These are phyloP conservation scores for Nicotiana undulata DNA, from an alignment of 257 asterid genomes.

Conservation along the genomic window DNA sequence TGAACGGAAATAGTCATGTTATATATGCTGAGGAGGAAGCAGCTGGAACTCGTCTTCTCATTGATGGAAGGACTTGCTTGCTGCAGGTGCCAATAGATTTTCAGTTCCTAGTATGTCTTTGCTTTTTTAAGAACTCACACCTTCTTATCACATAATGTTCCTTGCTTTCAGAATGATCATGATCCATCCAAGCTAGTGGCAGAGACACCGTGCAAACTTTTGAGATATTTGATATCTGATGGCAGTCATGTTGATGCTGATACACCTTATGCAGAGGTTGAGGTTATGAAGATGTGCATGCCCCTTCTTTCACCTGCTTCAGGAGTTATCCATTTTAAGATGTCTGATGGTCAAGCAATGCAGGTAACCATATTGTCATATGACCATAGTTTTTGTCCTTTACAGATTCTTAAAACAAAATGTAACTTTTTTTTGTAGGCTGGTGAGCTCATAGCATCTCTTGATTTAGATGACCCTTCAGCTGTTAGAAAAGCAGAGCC, in stretches of 20 bases:
- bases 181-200: conserved; percentile 97
- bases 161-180: conserved; percentile 66
- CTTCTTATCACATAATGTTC: not conserved
- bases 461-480: conserved; percentile 94
- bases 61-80: conserved; percentile 96
- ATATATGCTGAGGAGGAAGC: conserved; percentile 97
- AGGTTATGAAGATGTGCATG: conserved; percentile 99
- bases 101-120: conserved; percentile 6
- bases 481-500: conserved; percentile 99
- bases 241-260: conserved; percentile 92
- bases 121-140: not conserved
- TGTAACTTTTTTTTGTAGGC: conserved; percentile 42
- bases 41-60: conserved; percentile 95
- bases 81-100: conserved; percentile 57
- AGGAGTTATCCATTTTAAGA: conserved; percentile 64
- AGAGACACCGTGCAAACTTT: conserved; percentile 94
- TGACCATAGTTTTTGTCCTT: conserved; percentile 2
- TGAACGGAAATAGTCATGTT: conserved; percentile 88
- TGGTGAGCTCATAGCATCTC: conserved; percentile 94
- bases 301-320: conserved; percentile 99
- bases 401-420: conserved; percentile 1
- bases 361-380: conserved; percentile 49
- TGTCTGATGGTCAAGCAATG: conserved; percentile 99
- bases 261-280: conserved; percentile 93
- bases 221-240: conserved; percentile 39